Evolutionary conservation across 345 rosid genomes (phyloP), one percentile per base, ranked within the genome.

Genomic region (Passiflora organensis): DNA sequence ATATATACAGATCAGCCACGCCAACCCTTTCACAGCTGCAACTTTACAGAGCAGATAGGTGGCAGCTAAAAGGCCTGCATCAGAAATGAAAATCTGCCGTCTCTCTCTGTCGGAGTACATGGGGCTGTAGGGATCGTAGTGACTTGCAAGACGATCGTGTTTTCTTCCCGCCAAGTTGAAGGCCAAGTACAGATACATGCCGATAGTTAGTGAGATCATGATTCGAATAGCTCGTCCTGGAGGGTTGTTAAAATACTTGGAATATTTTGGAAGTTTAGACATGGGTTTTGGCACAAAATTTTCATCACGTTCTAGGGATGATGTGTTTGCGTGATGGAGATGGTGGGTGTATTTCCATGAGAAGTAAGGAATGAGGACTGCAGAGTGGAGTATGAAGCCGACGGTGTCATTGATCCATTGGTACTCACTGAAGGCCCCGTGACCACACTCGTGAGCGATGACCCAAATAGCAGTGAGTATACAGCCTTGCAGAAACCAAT

Each of bases 91-190:
- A 10, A 64, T 16, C 1, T 55, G 51, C 19, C 56, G 39, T 10
- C 69, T 56, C 28, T 56, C 69, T 6, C 43, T 24, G 14, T 54
- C 48, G 6, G 55, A 22, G 39, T 47, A 64, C n/a, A 56, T 56
- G 41, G 62, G 62, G 32, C 62, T 46, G 20, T 56, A 39, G 15
- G 82, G 80, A 55, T 80, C 64, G 17, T 28, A 80, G 47, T 80
- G 82, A 65, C 80, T 70, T 0, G 85, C 72, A 21, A 75, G 75
- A 17, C 82, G 75, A 15, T 72, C 71, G 10, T 77, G 77, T 6
- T 59, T 69, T 19, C 78, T 57, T n/a, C 85, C 82, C 1, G 82
- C 72, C 19, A 72, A 78, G 37, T 80, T 80, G 69, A 77, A 70
- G 36, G 69, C 63, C 20, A 80, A 46, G 70, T 80, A 80, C 10